Conservation (phyloP, 129 eudicot species). For the Dittrichia graveolens region DNA sequence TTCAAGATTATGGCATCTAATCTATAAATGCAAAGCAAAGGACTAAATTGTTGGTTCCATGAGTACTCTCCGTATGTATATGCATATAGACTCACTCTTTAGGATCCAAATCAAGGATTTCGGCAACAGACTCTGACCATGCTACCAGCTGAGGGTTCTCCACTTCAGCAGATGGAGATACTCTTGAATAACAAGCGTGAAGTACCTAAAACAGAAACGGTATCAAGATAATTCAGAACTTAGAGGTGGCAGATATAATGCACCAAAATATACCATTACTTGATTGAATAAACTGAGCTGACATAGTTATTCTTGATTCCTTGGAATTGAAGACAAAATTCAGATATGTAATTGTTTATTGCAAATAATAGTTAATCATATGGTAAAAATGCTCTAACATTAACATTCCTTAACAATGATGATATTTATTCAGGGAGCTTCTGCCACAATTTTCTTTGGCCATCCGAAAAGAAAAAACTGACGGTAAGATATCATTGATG, state of each 20-base stretch:
- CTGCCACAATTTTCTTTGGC: not conserved
- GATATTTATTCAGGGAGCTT: not conserved
- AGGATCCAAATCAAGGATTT: constrained; percentile 75
- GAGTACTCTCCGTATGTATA: not conserved
- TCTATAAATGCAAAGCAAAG: too few species aligned
- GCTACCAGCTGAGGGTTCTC: constrained; percentile 83
- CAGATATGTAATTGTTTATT: too few species aligned
- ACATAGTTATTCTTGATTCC: not conserved
- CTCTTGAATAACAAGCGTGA: constrained; percentile 81
- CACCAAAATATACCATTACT: constrained; percentile 5
- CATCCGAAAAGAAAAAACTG: not conserved
- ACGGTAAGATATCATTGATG: not conserved
- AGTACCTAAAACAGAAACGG: constrained; percentile 52
- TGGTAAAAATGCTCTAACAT: not conserved
- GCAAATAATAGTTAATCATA: not conserved
- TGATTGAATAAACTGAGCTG: not conserved
- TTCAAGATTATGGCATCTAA: constrained; percentile 10
- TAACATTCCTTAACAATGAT: not conserved
- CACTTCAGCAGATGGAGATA: constrained; percentile 81
- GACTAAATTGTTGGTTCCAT: not conserved
- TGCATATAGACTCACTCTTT: constrained; percentile 60
- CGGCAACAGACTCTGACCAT: constrained; percentile 89
- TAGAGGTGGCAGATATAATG: not conserved
- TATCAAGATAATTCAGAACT: not conserved
- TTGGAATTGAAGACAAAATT: not conserved